These are phyloP conservation scores for Penicillium coffeae DNA, from an alignment of 495 filamentous ascomycete species.

Conservation along the genomic window DNA sequence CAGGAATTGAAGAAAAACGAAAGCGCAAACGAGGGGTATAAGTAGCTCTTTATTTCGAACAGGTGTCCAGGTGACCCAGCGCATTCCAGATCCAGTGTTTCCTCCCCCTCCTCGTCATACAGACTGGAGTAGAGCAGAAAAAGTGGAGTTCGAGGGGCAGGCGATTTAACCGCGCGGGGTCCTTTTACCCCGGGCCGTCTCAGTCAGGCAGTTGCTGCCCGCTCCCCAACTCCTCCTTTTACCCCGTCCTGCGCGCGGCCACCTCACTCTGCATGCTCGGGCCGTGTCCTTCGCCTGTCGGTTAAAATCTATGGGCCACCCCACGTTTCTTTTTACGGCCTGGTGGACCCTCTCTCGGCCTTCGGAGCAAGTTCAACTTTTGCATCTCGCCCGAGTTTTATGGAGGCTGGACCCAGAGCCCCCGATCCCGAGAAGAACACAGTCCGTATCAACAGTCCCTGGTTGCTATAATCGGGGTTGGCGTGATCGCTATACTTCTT, in stretches of 20 bases:
- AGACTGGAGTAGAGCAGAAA: slow-evolving; percentile 5
- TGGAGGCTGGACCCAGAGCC: too few species aligned
- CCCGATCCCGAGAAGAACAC: too few species aligned
- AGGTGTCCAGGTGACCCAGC: slow-evolving; percentile 9
- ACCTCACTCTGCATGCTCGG: too few species aligned
- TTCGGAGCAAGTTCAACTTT: too few species aligned
- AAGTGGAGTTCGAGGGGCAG: slow-evolving; percentile 22
- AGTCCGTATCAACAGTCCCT: too few species aligned
- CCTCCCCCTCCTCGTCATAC: slow-evolving; percentile 4
- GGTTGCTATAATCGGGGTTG: too few species aligned
- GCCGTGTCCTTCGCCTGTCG: slow-evolving; percentile 23
- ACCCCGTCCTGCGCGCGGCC: too few species aligned
- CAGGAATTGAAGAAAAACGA: slow-evolving; percentile 5
- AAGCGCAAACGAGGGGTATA: neutral
- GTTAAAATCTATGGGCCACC: slow-evolving; percentile 18
- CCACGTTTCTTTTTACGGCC: too few species aligned
- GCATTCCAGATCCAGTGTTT: neutral
- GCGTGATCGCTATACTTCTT: neutral
- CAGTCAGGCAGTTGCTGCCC: slow-evolving; percentile 10
- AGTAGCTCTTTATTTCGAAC: slow-evolving; percentile 6
- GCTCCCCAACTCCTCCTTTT: neutral
- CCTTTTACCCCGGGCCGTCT: slow-evolving; percentile 5
- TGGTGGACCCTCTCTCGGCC: too few species aligned
- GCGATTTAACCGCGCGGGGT: slow-evolving; percentile 27
- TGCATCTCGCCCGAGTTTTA: too few species aligned